These are phyloP conservation scores for Bruguiera gymnorhiza DNA, from an alignment of 345 rosid genomes.

Conservation along the genomic window DNA sequence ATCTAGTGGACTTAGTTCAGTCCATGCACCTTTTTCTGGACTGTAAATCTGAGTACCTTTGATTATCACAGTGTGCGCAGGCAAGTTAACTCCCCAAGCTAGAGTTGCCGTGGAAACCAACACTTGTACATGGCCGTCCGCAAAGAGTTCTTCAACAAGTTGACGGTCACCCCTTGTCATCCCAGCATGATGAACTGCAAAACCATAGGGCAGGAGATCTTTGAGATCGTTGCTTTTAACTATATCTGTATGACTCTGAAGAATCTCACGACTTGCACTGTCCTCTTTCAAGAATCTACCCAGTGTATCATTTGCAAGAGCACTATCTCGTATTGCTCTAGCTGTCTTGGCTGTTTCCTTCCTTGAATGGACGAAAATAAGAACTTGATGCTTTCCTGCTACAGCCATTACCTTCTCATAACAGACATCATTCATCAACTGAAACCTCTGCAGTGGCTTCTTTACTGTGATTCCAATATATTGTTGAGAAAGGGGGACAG, in stretches of 20 bases:
- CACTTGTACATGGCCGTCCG: slow-evolving; percentile 71
- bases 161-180: slow-evolving; percentile 80
- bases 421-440: slow-evolving; percentile 94
- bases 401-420: slow-evolving; percentile 84
- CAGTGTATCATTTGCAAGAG: slow-evolving; percentile 79
- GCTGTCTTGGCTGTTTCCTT: slow-evolving; percentile 97
- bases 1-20: slow-evolving; percentile 88
- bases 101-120: slow-evolving; percentile 97
- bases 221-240: slow-evolving; percentile 78
- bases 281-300: slow-evolving; percentile 82
- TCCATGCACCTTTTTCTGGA: slow-evolving; percentile 99
- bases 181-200: slow-evolving; percentile 97
- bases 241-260: slow-evolving; percentile 59
- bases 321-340: slow-evolving; percentile 70
- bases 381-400: slow-evolving; percentile 94
- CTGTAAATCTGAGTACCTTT: slow-evolving; percentile 93
- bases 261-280: slow-evolving; percentile 79
- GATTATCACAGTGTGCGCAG: slow-evolving; percentile 88
- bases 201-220: slow-evolving; percentile 81
- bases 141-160: slow-evolving; percentile 83
- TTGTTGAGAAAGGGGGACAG: slow-evolving; percentile 89
- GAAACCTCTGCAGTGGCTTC: slow-evolving; percentile 93
- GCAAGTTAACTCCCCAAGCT: slow-evolving; percentile 98
- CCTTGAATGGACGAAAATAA: slow-evolving; percentile 94
- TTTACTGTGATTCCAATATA: slow-evolving; percentile 85